A percentile compares a stretch with the other conserved stretches of the same genome.
Conservation (phyloP, 2,329 filamentous ascomycete genomes). For the Colletotrichum siamense region DNA sequence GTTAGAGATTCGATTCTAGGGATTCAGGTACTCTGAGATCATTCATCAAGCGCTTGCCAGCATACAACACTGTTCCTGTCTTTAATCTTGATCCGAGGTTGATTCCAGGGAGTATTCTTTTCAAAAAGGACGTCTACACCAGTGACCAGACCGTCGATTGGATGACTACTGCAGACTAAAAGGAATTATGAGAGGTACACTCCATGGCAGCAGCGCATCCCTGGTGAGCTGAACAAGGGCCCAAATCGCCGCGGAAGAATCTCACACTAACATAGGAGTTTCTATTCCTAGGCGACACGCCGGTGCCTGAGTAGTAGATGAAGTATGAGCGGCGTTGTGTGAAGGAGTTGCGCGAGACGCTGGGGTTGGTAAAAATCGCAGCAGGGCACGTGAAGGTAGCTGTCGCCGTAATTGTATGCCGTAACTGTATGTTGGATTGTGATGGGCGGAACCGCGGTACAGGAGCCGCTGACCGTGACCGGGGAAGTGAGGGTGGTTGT, state of each 20-base stretch:
- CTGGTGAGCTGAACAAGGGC: background rate
- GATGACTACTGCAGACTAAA: background rate
- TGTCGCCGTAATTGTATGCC: background rate
- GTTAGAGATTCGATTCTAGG: rapidly evolving
- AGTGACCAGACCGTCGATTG: too few relatives aligned
- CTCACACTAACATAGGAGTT: background rate
- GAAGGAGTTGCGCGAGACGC: background rate
- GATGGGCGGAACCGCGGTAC: background rate
- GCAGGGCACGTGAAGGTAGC: background rate
- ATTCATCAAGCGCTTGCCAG: background rate
- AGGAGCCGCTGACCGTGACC: background rate
- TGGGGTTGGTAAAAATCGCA: background rate
- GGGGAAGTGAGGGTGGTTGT: background rate
- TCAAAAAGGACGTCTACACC: background rate
- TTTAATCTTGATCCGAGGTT: background rate
- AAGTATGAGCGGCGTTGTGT: background rate
- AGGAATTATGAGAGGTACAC: background rate
- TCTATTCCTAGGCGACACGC: background rate
- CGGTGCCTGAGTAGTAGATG: background rate
- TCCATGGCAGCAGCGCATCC: background rate
- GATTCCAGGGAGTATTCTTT: background rate
- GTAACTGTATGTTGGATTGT: background rate
- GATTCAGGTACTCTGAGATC: background rate
- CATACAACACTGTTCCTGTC: background rate
- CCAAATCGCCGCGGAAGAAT: background rate